Base-by-base conservation (phyloP, 1,139 yeast genomes). In the Hyphopichia khmerensis region DNA sequence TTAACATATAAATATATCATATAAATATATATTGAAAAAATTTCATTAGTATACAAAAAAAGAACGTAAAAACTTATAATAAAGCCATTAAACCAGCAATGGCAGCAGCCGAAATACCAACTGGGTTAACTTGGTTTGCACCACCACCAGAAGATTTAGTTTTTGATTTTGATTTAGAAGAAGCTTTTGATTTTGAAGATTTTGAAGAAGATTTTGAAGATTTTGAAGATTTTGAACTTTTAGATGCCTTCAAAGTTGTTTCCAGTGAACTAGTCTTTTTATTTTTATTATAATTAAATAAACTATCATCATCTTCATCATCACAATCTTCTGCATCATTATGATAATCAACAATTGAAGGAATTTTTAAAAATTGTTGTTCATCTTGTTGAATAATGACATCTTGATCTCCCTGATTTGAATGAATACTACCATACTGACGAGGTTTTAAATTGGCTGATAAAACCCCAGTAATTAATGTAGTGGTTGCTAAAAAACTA, bases 91-190 rank as follows among this genome's bases (percentile, higher is more conserved):
- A 51, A 35, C 50, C 48, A 32, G 47, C 44, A 23, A 49, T 35
- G 40, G 53, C 49, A 30, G 49, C 36, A 40, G 53, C 49, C 38
- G 52, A 48, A 37, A 48, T 47, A 30, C 45, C 48, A 27, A 48
- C 42, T 13, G 47, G 39, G 36, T 42, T 53, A 44, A 41, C 56
- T 36, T 45, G 53, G 44, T 50, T 51, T 43, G 54, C 50, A 23
- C 50, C 43, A 31, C 54, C 49, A 38, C 47, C 47, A 37, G 44
- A 33, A 26, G 41, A 36, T 30, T 41, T 42, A 15, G 42, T 21
- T 15, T 41, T 35, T 5, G 52, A 26, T 16, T 50, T 45, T 16
- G 39, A 38, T n/a, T 27, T 34, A 11, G 41, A 38, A 10, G n/a
- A 19, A 5, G 40, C 24, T 15, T 7, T 8, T 3, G 39, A 31